Conservation (phyloP, 108 stramenopile species). For the Cylindrotheca fusiformis region DNA sequence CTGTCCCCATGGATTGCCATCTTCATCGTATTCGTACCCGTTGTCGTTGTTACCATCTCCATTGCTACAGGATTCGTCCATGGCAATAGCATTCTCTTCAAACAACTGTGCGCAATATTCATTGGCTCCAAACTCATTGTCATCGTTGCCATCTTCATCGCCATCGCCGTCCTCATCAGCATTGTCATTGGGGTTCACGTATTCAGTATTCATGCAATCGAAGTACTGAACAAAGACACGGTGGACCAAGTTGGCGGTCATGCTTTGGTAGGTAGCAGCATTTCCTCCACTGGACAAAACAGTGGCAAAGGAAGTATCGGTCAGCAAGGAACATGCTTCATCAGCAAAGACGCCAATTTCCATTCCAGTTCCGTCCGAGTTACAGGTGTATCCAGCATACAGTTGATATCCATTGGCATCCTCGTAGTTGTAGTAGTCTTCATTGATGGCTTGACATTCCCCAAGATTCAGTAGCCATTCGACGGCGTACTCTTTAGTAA, state of each 20-base stretch:
- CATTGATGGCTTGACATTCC: conserved; percentile 26
- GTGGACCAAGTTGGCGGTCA: conserved; percentile 11
- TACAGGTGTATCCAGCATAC: conserved; percentile 57
- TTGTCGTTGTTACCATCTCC: not conserved
- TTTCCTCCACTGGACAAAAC: not conserved
- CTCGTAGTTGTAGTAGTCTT: conserved; percentile 15
- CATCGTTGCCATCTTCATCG: conserved; percentile 1
- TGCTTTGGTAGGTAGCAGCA: conserved; percentile 10
- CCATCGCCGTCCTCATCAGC: conserved; percentile 19
- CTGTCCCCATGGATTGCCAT: not conserved
- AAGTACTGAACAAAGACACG: conserved; percentile 6
- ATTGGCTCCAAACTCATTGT: conserved; percentile 20
- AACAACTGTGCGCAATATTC: conserved; percentile 30
- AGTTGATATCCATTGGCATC: conserved; percentile 12
- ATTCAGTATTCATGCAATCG: conserved; percentile 19
- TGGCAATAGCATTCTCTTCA: not conserved
- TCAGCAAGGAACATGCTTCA: conserved; percentile 32
- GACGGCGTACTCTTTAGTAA: conserved; percentile 28
- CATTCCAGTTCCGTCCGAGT: conserved; percentile 55
- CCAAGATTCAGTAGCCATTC: conserved; percentile 43
- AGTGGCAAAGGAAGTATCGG: conserved; percentile 28
- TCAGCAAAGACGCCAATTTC: conserved; percentile 68
- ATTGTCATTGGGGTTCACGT: conserved; percentile 25
- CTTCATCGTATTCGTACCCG: not conserved
- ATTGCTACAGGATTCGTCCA: not conserved